A percentile compares a stretch with the other conserved stretches of the same genome.
Evolutionary conservation across 169 alveolate genomes (phyloP).

Genomic region (Eimeria tenella): DNA sequence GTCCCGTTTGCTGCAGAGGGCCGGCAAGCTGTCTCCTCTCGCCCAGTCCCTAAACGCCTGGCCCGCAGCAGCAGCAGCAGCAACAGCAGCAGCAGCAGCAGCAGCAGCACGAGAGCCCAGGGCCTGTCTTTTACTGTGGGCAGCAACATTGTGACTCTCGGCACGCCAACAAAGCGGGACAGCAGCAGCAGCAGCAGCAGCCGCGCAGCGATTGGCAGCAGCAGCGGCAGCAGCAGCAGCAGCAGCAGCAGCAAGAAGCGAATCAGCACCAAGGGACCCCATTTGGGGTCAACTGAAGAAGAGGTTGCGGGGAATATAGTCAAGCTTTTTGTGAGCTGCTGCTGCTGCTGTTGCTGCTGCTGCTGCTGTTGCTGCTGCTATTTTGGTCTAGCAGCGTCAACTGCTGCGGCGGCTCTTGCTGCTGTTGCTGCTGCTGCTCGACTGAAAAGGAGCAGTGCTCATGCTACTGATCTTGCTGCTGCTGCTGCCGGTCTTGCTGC

Average conservation of each 20-base stretch:
- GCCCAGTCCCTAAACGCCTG: constrained; percentile 10
- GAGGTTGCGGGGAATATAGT: not conserved
- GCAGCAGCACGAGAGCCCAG: constrained; percentile 9
- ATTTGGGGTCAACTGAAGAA: not conserved
- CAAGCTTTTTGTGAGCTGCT: constrained; percentile 8
- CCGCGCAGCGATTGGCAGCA: not conserved
- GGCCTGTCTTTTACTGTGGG: not conserved
- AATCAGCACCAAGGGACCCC: not conserved
- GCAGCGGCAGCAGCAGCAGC: not conserved
- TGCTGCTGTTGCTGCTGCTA: constrained; percentile 11
- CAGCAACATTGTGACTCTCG: constrained; percentile 20
- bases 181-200: constrained; percentile 6
- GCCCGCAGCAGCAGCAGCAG: too few relatives aligned
- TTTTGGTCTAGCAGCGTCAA: too few relatives aligned
- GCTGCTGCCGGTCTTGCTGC: too few relatives aligned
- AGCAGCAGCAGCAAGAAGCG: not conserved
- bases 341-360: constrained; percentile 32
- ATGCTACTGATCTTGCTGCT: too few relatives aligned
- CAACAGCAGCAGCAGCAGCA: too few relatives aligned
- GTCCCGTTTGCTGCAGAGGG: constrained; percentile 20
- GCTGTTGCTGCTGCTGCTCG: too few relatives aligned
- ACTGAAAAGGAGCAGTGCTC: too few relatives aligned
- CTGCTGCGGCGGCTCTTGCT: too few relatives aligned
- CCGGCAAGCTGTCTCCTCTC: not conserved
- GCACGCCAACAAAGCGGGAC: not conserved